These are phyloP conservation scores for Malassezia yamatoensis DNA, from an alignment of 1,284 basidiomycete genomes.

Conservation along the genomic window DNA sequence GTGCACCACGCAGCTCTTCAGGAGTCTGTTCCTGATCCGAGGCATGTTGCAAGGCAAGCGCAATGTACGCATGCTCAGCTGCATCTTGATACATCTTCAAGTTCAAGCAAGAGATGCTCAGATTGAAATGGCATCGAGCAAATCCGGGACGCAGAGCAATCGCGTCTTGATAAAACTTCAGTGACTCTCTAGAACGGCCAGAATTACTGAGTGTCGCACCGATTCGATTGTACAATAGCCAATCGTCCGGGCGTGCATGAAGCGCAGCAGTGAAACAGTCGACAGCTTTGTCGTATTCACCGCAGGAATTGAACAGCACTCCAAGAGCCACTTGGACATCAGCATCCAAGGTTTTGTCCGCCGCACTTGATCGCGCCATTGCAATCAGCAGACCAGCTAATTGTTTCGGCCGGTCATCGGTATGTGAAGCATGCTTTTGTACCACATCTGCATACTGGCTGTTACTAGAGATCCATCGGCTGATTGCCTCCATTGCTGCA, in stretches of 20 bases:
- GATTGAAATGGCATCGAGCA: slow-evolving; percentile 56
- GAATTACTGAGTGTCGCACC: slow-evolving; percentile 87
- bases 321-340: slow-evolving; percentile 93
- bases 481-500: slow-evolving; percentile 64
- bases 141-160: slow-evolving; percentile 83
- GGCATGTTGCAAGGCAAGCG: slow-evolving; percentile 36
- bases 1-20: slow-evolving; percentile 16
- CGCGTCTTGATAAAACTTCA: slow-evolving; percentile 80
- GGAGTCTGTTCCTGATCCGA: slow-evolving; percentile 21
- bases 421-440: slow-evolving; percentile 11
- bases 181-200: slow-evolving; percentile 69
- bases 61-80: slow-evolving; percentile 43
- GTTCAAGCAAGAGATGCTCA: slow-evolving; percentile 41
- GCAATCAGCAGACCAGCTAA: slow-evolving; percentile 39
- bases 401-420: slow-evolving; percentile 1
- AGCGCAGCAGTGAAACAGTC: slow-evolving; percentile 90
- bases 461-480: slow-evolving; percentile 60
- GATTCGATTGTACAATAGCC: slow-evolving; percentile 87
- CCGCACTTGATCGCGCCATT: slow-evolving; percentile 44
- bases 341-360: slow-evolving; percentile 54
- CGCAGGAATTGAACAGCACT: slow-evolving; percentile 80
- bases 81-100: slow-evolving; percentile 44
- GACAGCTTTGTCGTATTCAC: slow-evolving; percentile 75
- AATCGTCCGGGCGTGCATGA: slow-evolving; percentile 78
- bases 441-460: slow-evolving; percentile 52